phyloP scores from a whole-genome alignment of 2,329 filamentous ascomycete genomes.

The Neopestalotiopsis sp. region DNA sequence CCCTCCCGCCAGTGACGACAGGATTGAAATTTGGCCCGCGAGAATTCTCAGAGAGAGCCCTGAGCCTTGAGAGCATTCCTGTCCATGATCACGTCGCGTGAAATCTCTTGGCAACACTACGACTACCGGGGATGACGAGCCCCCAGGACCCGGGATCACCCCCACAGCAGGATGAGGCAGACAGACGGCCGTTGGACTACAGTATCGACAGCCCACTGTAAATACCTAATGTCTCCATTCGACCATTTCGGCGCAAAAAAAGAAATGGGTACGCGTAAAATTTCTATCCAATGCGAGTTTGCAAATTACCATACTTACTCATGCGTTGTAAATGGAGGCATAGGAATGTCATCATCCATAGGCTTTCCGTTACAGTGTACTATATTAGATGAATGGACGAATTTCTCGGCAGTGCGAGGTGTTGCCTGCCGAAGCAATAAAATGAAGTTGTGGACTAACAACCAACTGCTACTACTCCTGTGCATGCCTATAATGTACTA shows the following conservation, averaged over 20 bases:
- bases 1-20: not conserved
- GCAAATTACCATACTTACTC: conserved; percentile 3
- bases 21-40: too few species aligned
- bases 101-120: not conserved
- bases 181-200: not conserved
- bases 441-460: too few species aligned
- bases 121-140: not conserved
- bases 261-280: not conserved
- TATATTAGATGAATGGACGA: not conserved
- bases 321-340: not conserved
- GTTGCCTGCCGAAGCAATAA: not conserved
- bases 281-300: not conserved
- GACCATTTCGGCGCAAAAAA: not conserved
- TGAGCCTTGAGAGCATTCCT: not conserved
- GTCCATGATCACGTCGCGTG: not conserved
- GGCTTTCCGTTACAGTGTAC: not conserved
- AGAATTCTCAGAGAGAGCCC: not conserved
- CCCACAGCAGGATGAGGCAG: not conserved
- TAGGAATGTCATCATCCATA: not conserved
- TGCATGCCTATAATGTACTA: too few species aligned
- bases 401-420: not conserved
- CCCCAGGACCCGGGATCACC: not conserved
- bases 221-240: not conserved
- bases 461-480: too few species aligned
- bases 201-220: not conserved